Conservation (phyloP, 768 basidiomycete genomes). For the Auricularia sp. region DNA sequence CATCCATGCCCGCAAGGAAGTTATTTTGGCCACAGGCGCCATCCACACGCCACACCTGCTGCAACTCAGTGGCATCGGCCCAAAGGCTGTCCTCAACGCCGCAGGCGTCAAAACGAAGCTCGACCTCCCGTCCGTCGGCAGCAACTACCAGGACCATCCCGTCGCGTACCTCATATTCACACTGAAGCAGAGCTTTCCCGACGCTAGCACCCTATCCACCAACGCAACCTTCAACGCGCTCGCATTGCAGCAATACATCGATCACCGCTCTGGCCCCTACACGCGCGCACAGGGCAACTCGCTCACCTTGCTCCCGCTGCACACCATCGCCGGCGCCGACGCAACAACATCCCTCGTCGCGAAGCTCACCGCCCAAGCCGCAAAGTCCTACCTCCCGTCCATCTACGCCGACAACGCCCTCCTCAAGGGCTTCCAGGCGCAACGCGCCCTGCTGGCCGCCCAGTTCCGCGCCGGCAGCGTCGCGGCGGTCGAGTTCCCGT, state of each 20-base stretch:
- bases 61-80: conserved; percentile 30
- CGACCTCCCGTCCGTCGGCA: conserved; percentile 29
- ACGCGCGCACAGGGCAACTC: background rate
- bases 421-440: background rate
- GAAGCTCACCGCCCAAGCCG: background rate
- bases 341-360: background rate
- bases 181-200: background rate
- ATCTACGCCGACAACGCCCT: background rate
- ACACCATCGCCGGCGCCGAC: background rate
- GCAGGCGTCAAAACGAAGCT: conserved; percentile 19
- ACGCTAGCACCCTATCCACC: background rate
- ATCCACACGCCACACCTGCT: conserved; percentile 29
- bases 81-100: conserved; percentile 17
- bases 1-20: conserved; percentile 6
- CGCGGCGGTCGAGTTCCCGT: background rate
- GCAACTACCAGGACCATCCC: conserved; percentile 27
- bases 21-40: conserved; percentile 12
- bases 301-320: background rate
- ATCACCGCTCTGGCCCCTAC: background rate
- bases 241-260: background rate
- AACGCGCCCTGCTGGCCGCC: background rate
- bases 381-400: background rate
- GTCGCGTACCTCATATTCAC: conserved; percentile 9
- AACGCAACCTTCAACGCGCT: background rate
- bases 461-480: background rate